These are phyloP conservation scores for Podospora appendiculata DNA, from an alignment of 495 filamentous ascomycete genomes.

Conservation along the genomic window DNA sequence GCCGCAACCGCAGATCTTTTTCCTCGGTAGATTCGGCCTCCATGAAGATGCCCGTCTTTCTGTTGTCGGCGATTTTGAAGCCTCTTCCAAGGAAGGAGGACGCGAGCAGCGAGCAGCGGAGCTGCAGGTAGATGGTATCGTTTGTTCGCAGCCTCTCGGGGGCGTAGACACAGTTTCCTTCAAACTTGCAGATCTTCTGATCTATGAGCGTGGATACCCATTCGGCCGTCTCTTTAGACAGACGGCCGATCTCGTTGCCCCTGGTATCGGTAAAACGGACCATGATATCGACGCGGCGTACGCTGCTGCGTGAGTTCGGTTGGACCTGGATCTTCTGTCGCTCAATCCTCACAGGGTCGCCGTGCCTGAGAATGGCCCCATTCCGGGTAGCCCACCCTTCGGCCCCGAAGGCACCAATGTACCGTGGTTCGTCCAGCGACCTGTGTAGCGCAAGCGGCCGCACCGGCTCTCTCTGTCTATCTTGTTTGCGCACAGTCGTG, in stretches of 20 bases:
- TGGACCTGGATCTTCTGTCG: constrained; percentile 60
- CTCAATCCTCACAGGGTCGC: constrained; percentile 76
- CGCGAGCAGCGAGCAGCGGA: constrained; percentile 68
- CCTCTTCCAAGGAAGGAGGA: constrained; percentile 60
- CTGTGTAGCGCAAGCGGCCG: neutral
- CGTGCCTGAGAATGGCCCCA: constrained; percentile 64
- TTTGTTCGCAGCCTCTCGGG: constrained; percentile 80
- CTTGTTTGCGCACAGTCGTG: constrained; percentile 4
- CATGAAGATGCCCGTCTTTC: constrained; percentile 52
- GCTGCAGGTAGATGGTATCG: constrained; percentile 85
- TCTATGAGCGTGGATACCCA: constrained; percentile 94
- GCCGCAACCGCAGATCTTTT: constrained; percentile 71
- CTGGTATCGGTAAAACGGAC: constrained; percentile 82
- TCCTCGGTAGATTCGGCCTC: constrained; percentile 83
- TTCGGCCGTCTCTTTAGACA: constrained; percentile 84
- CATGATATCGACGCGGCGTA: constrained; percentile 66
- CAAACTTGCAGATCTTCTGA: constrained; percentile 81
- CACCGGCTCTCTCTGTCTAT: neutral
- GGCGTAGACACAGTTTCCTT: constrained; percentile 82
- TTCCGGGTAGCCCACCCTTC: constrained; percentile 89
- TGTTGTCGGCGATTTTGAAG: constrained; percentile 58
- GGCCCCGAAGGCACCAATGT: constrained; percentile 87
- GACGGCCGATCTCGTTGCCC: constrained; percentile 77
- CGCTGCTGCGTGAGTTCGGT: constrained; percentile 35
- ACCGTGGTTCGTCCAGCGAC: constrained; percentile 57